Evolutionary conservation across 2,329 filamentous ascomycete genomes (phyloP).

Genomic region (Chaetomium sp.): DNA sequence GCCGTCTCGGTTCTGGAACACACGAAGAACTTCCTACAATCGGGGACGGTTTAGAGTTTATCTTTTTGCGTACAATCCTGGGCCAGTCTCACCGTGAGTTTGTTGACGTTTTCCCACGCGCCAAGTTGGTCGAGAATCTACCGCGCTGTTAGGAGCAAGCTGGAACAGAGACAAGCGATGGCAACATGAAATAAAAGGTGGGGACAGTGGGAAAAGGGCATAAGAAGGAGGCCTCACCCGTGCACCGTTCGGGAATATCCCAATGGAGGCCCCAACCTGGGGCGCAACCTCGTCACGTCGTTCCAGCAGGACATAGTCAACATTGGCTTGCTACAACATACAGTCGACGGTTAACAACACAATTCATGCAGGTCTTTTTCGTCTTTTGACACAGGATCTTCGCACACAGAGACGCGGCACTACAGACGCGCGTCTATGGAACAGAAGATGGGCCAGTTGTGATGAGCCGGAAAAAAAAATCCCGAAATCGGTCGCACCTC

Average conservation of each 20-base stretch:
- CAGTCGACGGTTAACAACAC: too few species aligned
- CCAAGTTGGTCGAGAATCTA: constrained; percentile 30
- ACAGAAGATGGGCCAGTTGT: too few species aligned
- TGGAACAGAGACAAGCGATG: background rate
- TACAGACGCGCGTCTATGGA: too few species aligned
- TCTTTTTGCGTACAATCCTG: too few species aligned
- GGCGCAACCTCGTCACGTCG: constrained; percentile 24
- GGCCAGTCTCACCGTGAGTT: constrained; percentile 17
- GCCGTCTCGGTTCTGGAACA: constrained; percentile 19
- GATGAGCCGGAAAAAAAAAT: background rate
- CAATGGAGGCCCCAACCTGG: constrained; percentile 29
- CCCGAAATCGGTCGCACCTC: constrained; percentile 11
- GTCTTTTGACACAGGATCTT: too few species aligned
- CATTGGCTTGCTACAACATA: constrained; percentile 21
- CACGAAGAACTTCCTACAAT: constrained; percentile 14
- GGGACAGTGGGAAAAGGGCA: background rate
- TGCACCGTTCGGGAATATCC: constrained; percentile 27
- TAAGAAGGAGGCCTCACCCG: constrained; percentile 2
- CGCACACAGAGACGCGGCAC: too few species aligned
- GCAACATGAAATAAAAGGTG: too few species aligned
- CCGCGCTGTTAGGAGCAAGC: background rate
- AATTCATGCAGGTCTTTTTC: too few species aligned
- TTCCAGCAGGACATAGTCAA: constrained; percentile 37
- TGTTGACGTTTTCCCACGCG: constrained; percentile 21
- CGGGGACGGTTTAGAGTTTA: background rate